phyloP scores from a whole-genome alignment of 768 basidiomycete species.

The Xerocomellus amylosporus region DNA sequence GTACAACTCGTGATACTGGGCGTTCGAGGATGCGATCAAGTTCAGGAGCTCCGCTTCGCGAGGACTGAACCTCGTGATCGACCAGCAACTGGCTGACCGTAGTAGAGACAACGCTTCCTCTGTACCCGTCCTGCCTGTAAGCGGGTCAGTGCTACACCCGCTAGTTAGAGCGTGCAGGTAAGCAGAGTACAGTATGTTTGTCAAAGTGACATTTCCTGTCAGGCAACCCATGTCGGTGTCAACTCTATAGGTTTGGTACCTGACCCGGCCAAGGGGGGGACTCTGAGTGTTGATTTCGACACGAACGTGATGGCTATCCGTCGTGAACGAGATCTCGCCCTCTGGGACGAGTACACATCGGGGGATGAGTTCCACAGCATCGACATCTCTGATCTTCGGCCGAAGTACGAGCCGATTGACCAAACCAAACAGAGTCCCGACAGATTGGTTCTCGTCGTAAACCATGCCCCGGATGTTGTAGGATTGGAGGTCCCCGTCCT shows the following conservation, averaged over 20 bases:
- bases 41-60: slow-evolving; percentile 34
- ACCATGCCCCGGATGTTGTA: slow-evolving; percentile 41
- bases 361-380: neutral
- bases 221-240: slow-evolving; percentile 33
- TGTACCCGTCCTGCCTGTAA: slow-evolving; percentile 42
- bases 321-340: slow-evolving; percentile 24
- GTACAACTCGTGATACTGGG: slow-evolving; percentile 35
- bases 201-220: slow-evolving; percentile 25
- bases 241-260: slow-evolving; percentile 31
- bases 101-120: slow-evolving; percentile 43
- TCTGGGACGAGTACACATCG: slow-evolving; percentile 40
- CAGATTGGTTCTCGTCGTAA: slow-evolving; percentile 40
- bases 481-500: slow-evolving; percentile 36
- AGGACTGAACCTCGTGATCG: slow-evolving; percentile 37
- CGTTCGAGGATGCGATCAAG: slow-evolving; percentile 25
- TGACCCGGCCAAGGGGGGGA: neutral
- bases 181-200: slow-evolving; percentile 34
- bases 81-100: slow-evolving; percentile 35
- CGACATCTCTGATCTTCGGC: slow-evolving; percentile 4
- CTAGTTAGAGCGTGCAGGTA: slow-evolving; percentile 48
- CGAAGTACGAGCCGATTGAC: slow-evolving; percentile 40
- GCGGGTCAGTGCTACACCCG: slow-evolving; percentile 42
- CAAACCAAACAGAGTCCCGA: slow-evolving; percentile 46
- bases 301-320: slow-evolving; percentile 14
- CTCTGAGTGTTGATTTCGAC: slow-evolving; percentile 8